Evolutionary conservation across 1,139 yeast genomes (phyloP).

Genomic region (Suhomyces wounanorum): DNA sequence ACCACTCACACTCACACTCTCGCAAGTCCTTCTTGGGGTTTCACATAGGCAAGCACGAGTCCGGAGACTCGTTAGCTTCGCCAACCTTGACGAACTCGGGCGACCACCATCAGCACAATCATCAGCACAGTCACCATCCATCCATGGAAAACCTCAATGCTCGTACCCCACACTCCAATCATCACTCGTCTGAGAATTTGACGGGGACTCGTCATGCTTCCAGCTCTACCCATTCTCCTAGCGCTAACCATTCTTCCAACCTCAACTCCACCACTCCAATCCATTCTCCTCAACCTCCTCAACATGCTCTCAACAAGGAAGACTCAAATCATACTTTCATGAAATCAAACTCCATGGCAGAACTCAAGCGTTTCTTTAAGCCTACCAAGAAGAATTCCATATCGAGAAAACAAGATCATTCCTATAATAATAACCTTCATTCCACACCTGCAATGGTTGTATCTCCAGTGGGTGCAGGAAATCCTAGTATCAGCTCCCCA

Average conservation of each 20-base stretch:
- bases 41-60: slow-evolving; percentile 42
- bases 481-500: slow-evolving; percentile 2
- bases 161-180: slow-evolving; percentile 4
- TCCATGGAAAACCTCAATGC: slow-evolving; percentile 2
- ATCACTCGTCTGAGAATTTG: slow-evolving; percentile 4
- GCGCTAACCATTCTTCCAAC: background rate
- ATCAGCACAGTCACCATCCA: slow-evolving; percentile 17
- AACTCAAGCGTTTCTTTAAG: slow-evolving; percentile 44
- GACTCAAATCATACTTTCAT: slow-evolving; percentile 34
- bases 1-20: slow-evolving; percentile 33
- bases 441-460: slow-evolving; percentile 32
- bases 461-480: background rate
- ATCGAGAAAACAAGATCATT: slow-evolving; percentile 23
- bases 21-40: slow-evolving; percentile 30
- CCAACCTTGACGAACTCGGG: slow-evolving; percentile 36
- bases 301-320: slow-evolving; percentile 22
- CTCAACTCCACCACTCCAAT: slow-evolving; percentile 3
- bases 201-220: slow-evolving; percentile 3
- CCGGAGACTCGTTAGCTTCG: slow-evolving; percentile 36
- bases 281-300: slow-evolving; percentile 16
- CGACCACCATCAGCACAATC: slow-evolving; percentile 23
- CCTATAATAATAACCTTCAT: slow-evolving; percentile 31
- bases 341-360: slow-evolving; percentile 44
- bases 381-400: slow-evolving; percentile 38
- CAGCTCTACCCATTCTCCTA: slow-evolving; percentile 5